Base-by-base conservation (phyloP, 805 yeast genomes). In the Suhomyces kilbournensis region DNA sequence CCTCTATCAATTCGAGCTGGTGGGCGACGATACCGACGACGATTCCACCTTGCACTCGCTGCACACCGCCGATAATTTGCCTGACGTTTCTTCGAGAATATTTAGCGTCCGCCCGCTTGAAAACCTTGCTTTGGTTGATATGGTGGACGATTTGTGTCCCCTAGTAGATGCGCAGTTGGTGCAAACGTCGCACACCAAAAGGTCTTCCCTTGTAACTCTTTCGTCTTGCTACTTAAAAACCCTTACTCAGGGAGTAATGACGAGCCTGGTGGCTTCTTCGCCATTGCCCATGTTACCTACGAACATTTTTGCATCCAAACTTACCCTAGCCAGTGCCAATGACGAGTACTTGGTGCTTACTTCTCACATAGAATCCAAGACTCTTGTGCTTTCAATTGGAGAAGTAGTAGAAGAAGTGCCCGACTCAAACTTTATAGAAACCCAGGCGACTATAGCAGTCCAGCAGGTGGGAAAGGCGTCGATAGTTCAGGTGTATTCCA, bases 381-480 rank as follows among this genome's bases (percentile, higher is more conserved):
- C 97, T 0, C 72, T 88, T 52, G 87, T 90, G 0, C 68, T 94
- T 15, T 78, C 87, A 2, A 83, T 90, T 47, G 96, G 94, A 7
- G 96, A 88, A 57, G 83, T 82, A 0, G 89, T 89, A 2, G 91
- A 86, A 53, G 91, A 88, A 60, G 86, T 86, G 7, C 75, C 80
- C 1, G 85, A 84, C 52, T 82, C 92, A 0, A 84, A 86, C 0
- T 72, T 90, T n/a, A 66, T 77, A 1, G 60, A 76, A 0, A 74
- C 77, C 30, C 82, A 81, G 32, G 75, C 80, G 2, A 90, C 98
- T 0, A 59, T 93, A 2, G 81, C 79, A 2, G 84, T 89, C 0
- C 84, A 82, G 45, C 89, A 85, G 58, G 74, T 92, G 52, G 96
- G 96, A 0, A 53, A 56, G 2, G 60, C 66, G 3, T 81, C 93